Percentiles rank a stretch among this genome's conserved stretches.
These are phyloP conservation scores for Coniochaeta sp. DNA, from an alignment of 2,329 filamentous ascomycete genomes.

Conservation along the genomic window DNA sequence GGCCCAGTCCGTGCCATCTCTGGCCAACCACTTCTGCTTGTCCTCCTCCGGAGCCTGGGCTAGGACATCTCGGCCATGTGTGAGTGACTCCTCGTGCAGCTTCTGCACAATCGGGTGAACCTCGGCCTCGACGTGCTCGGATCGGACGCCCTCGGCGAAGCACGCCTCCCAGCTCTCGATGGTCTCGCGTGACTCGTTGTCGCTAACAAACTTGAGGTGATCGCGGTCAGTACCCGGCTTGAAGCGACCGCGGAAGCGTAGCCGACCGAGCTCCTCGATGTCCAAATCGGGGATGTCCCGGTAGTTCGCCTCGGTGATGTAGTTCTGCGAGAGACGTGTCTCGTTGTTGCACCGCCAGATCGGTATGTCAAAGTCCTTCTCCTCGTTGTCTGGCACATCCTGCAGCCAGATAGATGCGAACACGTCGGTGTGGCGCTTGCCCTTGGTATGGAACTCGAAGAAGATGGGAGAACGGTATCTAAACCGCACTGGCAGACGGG, in stretches of 20 bases:
- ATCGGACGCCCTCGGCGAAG: slow-evolving; percentile 75
- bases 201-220: slow-evolving; percentile 73
- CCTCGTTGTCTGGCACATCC: slow-evolving; percentile 74
- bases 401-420: slow-evolving; percentile 83
- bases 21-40: slow-evolving; percentile 69
- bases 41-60: slow-evolving; percentile 65
- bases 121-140: slow-evolving; percentile 61
- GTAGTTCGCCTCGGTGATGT: slow-evolving; percentile 75
- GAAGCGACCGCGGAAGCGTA: slow-evolving; percentile 75
- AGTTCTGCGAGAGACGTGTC: slow-evolving; percentile 78
- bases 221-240: slow-evolving; percentile 85
- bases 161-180: slow-evolving; percentile 95
- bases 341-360: slow-evolving; percentile 79
- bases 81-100: slow-evolving; percentile 75
- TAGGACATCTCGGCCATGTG: slow-evolving; percentile 72
- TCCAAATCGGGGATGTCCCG: slow-evolving; percentile 63
- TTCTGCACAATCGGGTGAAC: slow-evolving; percentile 65
- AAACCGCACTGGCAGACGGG: slow-evolving; percentile 80
- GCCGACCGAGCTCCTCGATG: slow-evolving; percentile 70
- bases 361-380: slow-evolving; percentile 73
- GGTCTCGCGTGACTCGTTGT: slow-evolving; percentile 86
- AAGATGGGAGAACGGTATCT: slow-evolving; percentile 86
- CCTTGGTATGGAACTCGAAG: slow-evolving; percentile 70
- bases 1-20: slow-evolving; percentile 78
- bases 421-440: slow-evolving; percentile 62